A percentile compares a stretch with the other conserved stretches of the same genome.
These are phyloP conservation scores for Tympanopsis confertula DNA, from an alignment of 2,329 filamentous ascomycete genomes.

Conservation along the genomic window DNA sequence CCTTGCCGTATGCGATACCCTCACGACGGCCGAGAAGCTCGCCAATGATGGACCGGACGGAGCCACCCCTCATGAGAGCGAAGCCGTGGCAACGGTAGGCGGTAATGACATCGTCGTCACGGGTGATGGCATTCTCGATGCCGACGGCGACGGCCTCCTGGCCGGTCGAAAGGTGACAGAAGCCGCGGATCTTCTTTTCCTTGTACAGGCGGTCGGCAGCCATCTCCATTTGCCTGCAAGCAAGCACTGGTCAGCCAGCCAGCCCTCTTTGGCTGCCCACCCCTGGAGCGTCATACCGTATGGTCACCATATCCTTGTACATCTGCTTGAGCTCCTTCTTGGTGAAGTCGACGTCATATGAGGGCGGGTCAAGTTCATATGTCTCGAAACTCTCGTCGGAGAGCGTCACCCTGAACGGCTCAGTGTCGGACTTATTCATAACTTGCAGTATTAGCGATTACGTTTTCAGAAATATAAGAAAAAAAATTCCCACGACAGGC, in stretches of 20 bases:
- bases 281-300: slow-evolving; percentile 44
- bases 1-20: slow-evolving; percentile 97
- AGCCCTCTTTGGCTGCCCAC: no score
- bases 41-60: slow-evolving; percentile 85
- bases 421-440: slow-evolving; percentile 67
- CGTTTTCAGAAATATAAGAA: no score
- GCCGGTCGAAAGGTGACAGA: slow-evolving; percentile 96
- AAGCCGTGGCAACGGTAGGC: slow-evolving; percentile 99
- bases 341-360: slow-evolving; percentile 84
- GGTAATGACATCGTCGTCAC: slow-evolving; percentile 88
- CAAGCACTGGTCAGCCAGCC: slow-evolving; percentile 3
- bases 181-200: slow-evolving; percentile 99
- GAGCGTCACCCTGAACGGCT: slow-evolving; percentile 82
- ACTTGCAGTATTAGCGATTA: no score
- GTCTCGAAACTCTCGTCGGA: slow-evolving; percentile 99
- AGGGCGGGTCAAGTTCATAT: slow-evolving; percentile 92
- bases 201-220: slow-evolving; percentile 98
- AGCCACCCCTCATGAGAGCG: slow-evolving; percentile 87
- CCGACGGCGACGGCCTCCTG: slow-evolving; percentile 96
- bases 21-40: slow-evolving; percentile 89
- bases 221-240: slow-evolving; percentile 92
- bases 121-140: slow-evolving; percentile 90
- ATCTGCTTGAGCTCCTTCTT: slow-evolving; percentile 98
- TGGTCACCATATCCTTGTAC: slow-evolving; percentile 94
- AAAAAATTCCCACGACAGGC: no score